Conservation (phyloP, 2,329 filamentous ascomycete genomes). For the Aspergillus fischeri region DNA sequence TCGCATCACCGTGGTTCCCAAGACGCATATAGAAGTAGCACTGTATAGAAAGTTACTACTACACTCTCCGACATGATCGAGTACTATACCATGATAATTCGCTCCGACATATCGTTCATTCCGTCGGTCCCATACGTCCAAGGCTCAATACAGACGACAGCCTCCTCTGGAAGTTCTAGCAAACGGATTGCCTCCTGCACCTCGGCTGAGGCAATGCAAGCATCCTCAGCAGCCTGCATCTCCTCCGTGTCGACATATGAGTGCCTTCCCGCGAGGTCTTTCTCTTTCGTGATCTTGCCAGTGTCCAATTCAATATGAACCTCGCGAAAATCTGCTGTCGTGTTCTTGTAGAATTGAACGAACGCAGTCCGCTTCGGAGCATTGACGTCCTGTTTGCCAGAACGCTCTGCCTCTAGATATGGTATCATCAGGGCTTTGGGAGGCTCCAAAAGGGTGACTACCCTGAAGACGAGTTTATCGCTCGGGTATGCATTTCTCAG, state of each 20-base stretch:
- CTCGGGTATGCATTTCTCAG: background rate
- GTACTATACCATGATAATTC: conserved; percentile 47
- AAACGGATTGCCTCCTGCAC: conserved; percentile 40
- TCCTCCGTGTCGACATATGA: conserved; percentile 36
- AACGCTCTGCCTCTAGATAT: background rate
- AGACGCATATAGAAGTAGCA: conserved; percentile 41
- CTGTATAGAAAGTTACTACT: conserved; percentile 4
- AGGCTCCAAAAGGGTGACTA: background rate
- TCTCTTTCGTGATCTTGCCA: background rate
- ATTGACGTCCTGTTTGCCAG: background rate
- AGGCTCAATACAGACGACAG: conserved; percentile 48
- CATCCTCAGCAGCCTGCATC: conserved; percentile 47
- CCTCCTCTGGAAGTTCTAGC: conserved; percentile 44
- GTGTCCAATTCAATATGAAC: background rate
- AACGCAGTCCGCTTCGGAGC: background rate
- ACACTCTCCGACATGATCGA: background rate
- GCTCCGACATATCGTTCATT: conserved; percentile 44
- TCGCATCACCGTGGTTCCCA: conserved; percentile 44
- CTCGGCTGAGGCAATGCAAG: conserved; percentile 41
- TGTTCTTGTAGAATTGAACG: background rate
- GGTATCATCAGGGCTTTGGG: background rate
- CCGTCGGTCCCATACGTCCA: conserved; percentile 54
- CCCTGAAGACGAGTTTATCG: background rate
- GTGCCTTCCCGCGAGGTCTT: conserved; percentile 20
- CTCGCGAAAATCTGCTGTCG: background rate